phyloP scores from a whole-genome alignment of 2,329 filamentous ascomycete species.

The Fusarium sp. region DNA sequence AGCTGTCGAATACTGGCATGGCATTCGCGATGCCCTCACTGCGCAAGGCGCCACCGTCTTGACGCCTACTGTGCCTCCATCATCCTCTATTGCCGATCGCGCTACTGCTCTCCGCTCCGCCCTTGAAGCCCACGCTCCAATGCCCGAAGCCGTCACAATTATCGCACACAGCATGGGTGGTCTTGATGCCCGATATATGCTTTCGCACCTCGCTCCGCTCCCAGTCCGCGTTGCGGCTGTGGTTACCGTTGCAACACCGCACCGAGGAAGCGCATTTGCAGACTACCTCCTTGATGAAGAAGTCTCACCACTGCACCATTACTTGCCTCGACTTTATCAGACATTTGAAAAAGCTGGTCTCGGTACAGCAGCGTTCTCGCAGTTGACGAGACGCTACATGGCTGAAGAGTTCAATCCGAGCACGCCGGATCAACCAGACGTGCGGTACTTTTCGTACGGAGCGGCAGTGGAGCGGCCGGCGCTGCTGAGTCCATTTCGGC shows the following conservation, averaged over 20 bases:
- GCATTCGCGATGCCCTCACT: slow-evolving; percentile 65
- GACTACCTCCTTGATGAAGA: slow-evolving; percentile 58
- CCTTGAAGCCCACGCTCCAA: slow-evolving; percentile 56
- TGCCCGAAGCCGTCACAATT: slow-evolving; percentile 70
- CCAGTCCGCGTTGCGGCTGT: slow-evolving; percentile 59
- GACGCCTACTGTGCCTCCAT: slow-evolving; percentile 68
- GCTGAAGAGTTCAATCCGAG: slow-evolving; percentile 64
- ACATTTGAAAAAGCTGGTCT: slow-evolving; percentile 60
- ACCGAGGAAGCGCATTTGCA: slow-evolving; percentile 63
- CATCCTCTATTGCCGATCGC: slow-evolving; percentile 66
- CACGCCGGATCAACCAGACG: slow-evolving; percentile 60
- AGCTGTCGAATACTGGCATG: slow-evolving; percentile 69
- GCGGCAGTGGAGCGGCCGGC: slow-evolving; percentile 58
- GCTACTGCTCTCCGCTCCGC: slow-evolving; percentile 64
- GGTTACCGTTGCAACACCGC: slow-evolving; percentile 64
- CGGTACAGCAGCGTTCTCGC: slow-evolving; percentile 66
- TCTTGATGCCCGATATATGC: slow-evolving; percentile 71
- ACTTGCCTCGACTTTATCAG: slow-evolving; percentile 64
- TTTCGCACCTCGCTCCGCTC: slow-evolving; percentile 60
- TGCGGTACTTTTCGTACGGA: slow-evolving; percentile 70
- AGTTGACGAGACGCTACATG: slow-evolving; percentile 69
- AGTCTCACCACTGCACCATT: slow-evolving; percentile 51
- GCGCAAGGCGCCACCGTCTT: slow-evolving; percentile 64
- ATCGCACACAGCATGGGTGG: slow-evolving; percentile 75
- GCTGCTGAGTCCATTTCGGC: slow-evolving; percentile 70